Evolutionary conservation across 345 rosid species (phyloP).

Genomic region (Conringia planisiliqua): DNA sequence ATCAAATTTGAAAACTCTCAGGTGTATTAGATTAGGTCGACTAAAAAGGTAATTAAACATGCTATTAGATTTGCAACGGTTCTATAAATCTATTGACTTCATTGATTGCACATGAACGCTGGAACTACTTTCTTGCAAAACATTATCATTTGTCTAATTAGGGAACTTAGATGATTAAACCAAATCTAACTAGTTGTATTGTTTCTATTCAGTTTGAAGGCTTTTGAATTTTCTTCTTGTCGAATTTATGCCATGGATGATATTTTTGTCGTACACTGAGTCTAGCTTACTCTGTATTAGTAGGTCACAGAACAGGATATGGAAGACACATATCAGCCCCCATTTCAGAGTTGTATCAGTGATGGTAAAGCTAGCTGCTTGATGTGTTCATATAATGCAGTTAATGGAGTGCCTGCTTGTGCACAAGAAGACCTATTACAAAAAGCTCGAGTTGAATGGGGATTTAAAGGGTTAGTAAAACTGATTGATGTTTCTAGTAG

Average conservation of each 20-base stretch:
- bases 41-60: neutral
- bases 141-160: neutral
- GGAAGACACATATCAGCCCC: constrained; percentile 84
- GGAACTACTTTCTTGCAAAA: neutral
- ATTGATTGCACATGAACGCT: neutral
- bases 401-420: constrained; percentile 90
- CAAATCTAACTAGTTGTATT: neutral
- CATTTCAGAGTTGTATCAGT: constrained; percentile 66
- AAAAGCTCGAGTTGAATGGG: constrained; percentile 81
- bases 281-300: neutral
- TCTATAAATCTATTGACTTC: neutral
- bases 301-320: constrained; percentile 86
- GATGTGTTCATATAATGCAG: constrained; percentile 89
- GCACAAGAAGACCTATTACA: constrained; percentile 58
- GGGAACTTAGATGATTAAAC: neutral
- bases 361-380: constrained; percentile 92
- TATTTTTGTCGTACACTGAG: constrained; percentile 3
- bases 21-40: neutral
- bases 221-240: neutral
- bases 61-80: neutral
- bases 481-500: neutral
- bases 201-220: neutral
- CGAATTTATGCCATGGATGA: neutral
- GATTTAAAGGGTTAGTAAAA: constrained; percentile 66
- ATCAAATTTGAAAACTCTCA: neutral